Evolutionary conservation across 192 early-diverging fungal genomes (phyloP).

Genomic region (Coemansia sp.): DNA sequence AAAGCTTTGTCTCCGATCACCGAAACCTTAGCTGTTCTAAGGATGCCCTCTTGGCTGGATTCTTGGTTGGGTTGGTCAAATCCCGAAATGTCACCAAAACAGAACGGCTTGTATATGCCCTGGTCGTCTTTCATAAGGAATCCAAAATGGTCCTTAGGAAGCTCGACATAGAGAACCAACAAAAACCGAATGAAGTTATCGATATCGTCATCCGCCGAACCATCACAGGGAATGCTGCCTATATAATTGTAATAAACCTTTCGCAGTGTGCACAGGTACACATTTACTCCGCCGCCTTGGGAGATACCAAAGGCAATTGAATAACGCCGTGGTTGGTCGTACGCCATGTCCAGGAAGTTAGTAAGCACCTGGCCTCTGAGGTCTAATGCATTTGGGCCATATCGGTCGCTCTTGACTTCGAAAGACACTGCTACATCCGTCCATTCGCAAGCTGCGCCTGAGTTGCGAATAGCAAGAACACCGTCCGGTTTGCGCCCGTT

Average conservation of each 20-base stretch:
- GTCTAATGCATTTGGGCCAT: background rate
- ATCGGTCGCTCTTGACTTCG: background rate
- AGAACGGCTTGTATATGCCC: background rate
- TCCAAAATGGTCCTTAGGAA: background rate
- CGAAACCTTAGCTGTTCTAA: background rate
- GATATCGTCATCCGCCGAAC: background rate
- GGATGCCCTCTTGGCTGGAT: background rate
- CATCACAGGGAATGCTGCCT: background rate
- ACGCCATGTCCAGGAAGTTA: background rate
- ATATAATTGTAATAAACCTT: background rate
- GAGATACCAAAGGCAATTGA: background rate
- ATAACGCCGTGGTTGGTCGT: constrained; percentile 8
- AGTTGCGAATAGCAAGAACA: background rate
- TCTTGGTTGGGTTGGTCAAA: background rate
- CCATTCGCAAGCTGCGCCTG: background rate
- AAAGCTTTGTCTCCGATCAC: background rate
- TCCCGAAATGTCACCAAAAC: background rate
- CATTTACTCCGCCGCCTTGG: background rate
- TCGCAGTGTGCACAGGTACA: background rate
- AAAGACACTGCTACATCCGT: background rate
- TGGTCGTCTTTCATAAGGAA: background rate
- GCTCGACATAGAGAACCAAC: background rate
- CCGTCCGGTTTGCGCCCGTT: constrained; percentile 5
- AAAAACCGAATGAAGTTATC: background rate
- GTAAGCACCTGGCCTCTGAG: background rate